Evolutionary conservation across 1,284 basidiomycete species (phyloP).

Genomic region (Mycosarcoma maydis): DNA sequence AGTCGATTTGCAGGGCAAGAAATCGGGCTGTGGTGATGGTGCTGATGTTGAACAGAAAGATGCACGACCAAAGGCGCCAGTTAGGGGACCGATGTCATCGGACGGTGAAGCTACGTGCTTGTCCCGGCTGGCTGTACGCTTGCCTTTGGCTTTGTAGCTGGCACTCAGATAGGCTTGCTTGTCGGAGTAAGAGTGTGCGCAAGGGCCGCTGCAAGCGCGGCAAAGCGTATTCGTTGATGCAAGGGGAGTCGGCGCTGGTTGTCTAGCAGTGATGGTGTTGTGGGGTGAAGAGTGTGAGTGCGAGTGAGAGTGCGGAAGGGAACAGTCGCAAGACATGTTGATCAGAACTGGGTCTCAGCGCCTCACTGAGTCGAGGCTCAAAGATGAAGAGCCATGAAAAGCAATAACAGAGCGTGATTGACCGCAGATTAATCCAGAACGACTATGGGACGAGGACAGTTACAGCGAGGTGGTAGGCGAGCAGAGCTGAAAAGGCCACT

Average conservation of each 20-base stretch:
- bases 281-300: slow-evolving; percentile 12
- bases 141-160: slow-evolving; percentile 25
- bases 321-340: slow-evolving; percentile 25
- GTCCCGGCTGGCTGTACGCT: slow-evolving; percentile 23
- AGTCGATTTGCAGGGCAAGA: background rate
- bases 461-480: no score
- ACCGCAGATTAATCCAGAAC: no score
- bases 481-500: no score
- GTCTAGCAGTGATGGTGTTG: slow-evolving; percentile 2
- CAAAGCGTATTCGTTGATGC: background rate
- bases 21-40: background rate
- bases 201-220: background rate
- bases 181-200: background rate
- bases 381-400: slow-evolving; percentile 3
- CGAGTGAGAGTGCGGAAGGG: background rate
- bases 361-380: slow-evolving; percentile 6
- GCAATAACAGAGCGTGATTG: no score
- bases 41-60: background rate
- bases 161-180: background rate
- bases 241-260: background rate
- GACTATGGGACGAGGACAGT: no score
- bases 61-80: slow-evolving; percentile 1
- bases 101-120: background rate
- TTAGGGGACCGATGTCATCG: background rate
- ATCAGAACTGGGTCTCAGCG: background rate